Conservation (phyloP, 805 yeast genomes). For the Yarrowia deformans region DNA sequence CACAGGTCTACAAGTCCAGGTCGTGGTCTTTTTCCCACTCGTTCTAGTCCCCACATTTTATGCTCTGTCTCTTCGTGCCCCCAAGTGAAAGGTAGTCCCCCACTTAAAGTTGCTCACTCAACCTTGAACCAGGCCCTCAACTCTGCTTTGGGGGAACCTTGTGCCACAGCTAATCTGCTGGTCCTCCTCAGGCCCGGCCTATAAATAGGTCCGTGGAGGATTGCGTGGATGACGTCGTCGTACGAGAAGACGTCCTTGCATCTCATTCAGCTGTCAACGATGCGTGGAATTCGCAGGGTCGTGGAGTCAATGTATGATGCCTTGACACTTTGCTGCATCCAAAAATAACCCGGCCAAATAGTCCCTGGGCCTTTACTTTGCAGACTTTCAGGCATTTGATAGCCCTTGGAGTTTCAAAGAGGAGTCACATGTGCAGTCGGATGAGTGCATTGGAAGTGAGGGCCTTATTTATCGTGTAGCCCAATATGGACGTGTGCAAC, state of each 20-base stretch:
- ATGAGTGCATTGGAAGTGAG: background rate
- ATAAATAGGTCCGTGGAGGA: background rate
- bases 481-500: background rate
- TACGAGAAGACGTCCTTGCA: background rate
- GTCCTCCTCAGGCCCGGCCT: background rate
- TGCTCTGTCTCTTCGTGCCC: background rate
- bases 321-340: slow-evolving; percentile 23
- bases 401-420: slow-evolving; percentile 3
- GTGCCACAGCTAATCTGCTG: slow-evolving; percentile 2
- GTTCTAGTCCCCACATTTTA: background rate
- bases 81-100: background rate
- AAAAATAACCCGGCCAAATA: slow-evolving; percentile 10
- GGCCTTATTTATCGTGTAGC: background rate
- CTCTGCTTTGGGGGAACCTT: background rate
- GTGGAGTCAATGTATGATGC: slow-evolving; percentile 4
- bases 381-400: slow-evolving; percentile 2
- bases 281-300: background rate
- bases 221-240: background rate
- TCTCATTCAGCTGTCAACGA: background rate
- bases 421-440: slow-evolving; percentile 7
- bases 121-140: background rate
- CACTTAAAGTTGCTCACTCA: slow-evolving; percentile 1
- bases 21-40: too few relatives aligned
- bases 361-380: background rate
- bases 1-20: too few relatives aligned